Base-by-base conservation (phyloP, 2,329 filamentous ascomycete species). In the Aspergillus chevalieri region DNA sequence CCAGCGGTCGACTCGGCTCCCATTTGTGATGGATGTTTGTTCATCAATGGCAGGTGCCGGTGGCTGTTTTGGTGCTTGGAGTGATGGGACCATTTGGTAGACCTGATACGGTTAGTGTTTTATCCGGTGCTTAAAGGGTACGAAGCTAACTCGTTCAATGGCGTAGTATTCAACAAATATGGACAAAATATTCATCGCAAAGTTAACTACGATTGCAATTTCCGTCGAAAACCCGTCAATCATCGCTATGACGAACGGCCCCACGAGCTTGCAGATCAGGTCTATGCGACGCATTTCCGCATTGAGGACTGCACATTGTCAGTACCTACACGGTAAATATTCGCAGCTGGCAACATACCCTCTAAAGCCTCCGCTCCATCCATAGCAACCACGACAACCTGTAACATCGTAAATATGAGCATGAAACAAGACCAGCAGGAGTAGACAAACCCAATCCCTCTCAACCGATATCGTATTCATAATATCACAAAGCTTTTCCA, bases 401-500 rank as follows among this genome's bases (percentile, higher is more conserved):
- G n/a, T 12, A 3, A 30, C 9, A 10, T 3, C 4, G 4, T 22
- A 12, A 17, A 24, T 43, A 34, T 44, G n/a, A 6, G 28, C 19
- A 33, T 19, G 24, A 24, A 43, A 47, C 9, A 8, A 12, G 21
- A 41, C 24, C 47, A 19, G 49, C 47, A 21, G 19, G 0, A 15
- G 49, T 48, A 21, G 19, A 0, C 82, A 84, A 48, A 69, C 63
- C 84, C 85, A 87, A 58, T 89, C 85, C 57, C 81, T 74, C 64
- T 88, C 85, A 0, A 89, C 75, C 0, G 85, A 74, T 1, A 88
- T 77, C 2, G 80, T 71, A 59, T 87, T 88, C 67, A 82, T 74
- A 7, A 84, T 74, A 3, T 82, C 75, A 15, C 73, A 74, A 4
- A 87, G 65, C 62, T 88, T 89, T 66, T 89, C 86, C 2, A 83